phyloP scores from a whole-genome alignment of 805 yeast genomes.

The Brettanomyces anomalus region DNA sequence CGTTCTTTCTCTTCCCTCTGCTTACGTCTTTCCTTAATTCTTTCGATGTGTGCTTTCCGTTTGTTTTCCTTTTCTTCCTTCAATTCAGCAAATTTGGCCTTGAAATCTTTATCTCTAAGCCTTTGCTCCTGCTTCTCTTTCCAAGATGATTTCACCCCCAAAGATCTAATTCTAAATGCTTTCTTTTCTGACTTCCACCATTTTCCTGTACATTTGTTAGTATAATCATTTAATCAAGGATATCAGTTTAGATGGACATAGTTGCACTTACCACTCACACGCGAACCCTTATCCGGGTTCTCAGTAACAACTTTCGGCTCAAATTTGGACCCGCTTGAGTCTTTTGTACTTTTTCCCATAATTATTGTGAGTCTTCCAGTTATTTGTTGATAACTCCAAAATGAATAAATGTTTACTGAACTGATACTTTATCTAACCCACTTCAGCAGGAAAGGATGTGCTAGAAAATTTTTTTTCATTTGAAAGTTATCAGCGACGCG shows the following conservation, averaged over 20 bases:
- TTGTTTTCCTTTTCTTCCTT: slow-evolving; percentile 69
- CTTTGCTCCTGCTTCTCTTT: slow-evolving; percentile 58
- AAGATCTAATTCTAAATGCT: slow-evolving; percentile 55
- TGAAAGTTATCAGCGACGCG: background rate
- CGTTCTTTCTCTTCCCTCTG: slow-evolving; percentile 85
- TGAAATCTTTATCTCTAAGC: slow-evolving; percentile 55
- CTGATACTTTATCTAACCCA: no score
- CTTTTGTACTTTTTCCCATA: slow-evolving; percentile 1
- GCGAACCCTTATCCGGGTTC: slow-evolving; percentile 19
- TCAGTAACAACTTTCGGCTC: slow-evolving; percentile 3
- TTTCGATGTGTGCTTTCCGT: slow-evolving; percentile 43
- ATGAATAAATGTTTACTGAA: no score
- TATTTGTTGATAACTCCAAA: background rate
- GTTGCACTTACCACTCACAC: slow-evolving; percentile 25
- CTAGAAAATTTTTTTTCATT: no score
- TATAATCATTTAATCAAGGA: no score
- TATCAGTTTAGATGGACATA: no score
- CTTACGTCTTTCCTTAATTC: slow-evolving; percentile 64
- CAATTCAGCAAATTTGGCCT: slow-evolving; percentile 59
- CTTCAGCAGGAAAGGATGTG: no score
- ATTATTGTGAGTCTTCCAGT: no score
- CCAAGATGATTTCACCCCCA: slow-evolving; percentile 58
- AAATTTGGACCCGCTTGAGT: slow-evolving; percentile 2
- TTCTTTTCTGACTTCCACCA: slow-evolving; percentile 62
- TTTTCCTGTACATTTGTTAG: slow-evolving; percentile 42